A percentile compares a stretch with the other conserved stretches of the same genome.
Conservation (phyloP, 139 green algal genomes). For the Spirogloea muscicola region DNA sequence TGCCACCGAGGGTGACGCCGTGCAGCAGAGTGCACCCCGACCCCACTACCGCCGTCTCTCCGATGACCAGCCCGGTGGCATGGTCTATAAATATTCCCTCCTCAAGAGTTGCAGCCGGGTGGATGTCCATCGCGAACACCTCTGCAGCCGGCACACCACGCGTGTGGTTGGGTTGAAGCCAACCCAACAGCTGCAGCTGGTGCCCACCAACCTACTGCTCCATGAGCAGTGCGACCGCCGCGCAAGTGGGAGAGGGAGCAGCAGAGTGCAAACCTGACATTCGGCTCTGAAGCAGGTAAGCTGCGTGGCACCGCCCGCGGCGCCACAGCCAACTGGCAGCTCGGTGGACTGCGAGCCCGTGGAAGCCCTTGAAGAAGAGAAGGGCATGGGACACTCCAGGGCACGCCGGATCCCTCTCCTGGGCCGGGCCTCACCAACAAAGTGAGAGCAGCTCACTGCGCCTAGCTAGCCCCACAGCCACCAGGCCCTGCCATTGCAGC, state of each 20-base stretch:
- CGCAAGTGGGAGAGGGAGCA: no score
- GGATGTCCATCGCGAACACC: slow-evolving; percentile 85
- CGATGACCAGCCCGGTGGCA: slow-evolving; percentile 85
- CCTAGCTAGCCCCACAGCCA: no score
- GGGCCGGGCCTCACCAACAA: no score
- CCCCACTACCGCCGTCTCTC: slow-evolving; percentile 81
- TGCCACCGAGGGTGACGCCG: slow-evolving; percentile 83
- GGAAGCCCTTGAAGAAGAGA: slow-evolving; percentile 52
- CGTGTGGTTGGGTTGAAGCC: no score
- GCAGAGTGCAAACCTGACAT: no score
- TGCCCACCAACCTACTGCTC: no score
- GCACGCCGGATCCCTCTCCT: slow-evolving; percentile 48
- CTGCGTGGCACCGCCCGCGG: neutral
- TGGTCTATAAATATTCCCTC: slow-evolving; percentile 74
- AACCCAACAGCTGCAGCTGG: no score
- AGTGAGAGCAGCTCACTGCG: no score
- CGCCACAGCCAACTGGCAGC: slow-evolving; percentile 37
- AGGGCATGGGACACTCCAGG: slow-evolving; percentile 31
- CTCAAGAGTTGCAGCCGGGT: slow-evolving; percentile 83
- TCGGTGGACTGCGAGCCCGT: slow-evolving; percentile 36
- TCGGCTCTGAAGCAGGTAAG: slow-evolving; percentile 46
- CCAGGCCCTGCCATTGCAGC: no score
- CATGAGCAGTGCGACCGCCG: no score
- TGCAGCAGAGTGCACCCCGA: slow-evolving; percentile 85
- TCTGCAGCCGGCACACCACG: neutral